phyloP scores from a whole-genome alignment of 2,329 filamentous ascomycete species.

The Colletotrichum sidae region DNA sequence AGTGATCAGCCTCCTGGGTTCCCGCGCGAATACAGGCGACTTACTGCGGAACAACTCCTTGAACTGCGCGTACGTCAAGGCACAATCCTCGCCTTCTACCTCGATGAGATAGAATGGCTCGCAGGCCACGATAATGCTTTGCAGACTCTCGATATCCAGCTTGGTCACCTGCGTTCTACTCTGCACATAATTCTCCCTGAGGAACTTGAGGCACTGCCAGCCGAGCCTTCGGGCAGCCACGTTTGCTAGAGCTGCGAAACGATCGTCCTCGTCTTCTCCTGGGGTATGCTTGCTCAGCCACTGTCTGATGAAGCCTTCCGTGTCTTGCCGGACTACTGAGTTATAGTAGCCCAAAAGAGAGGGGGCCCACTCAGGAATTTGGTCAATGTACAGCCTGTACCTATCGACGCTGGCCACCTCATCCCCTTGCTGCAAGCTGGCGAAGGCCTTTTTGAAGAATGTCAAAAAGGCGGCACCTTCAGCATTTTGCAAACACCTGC shows the following conservation, averaged over 20 bases:
- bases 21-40: constrained; percentile 37
- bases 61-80: constrained; percentile 43
- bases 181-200: constrained; percentile 59
- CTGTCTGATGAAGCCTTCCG: constrained; percentile 57
- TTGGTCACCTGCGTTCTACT: constrained; percentile 54
- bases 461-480: constrained; percentile 63
- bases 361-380: constrained; percentile 62
- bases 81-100: constrained; percentile 3
- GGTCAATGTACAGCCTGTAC: constrained; percentile 43
- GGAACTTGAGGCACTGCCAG: constrained; percentile 56
- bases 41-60: constrained; percentile 51
- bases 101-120: constrained; percentile 50
- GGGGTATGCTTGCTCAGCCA: constrained; percentile 46
- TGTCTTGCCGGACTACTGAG: constrained; percentile 51
- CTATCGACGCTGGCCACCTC: constrained; percentile 41
- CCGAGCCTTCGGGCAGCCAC: constrained; percentile 55
- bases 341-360: constrained; percentile 62
- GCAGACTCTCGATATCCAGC: constrained; percentile 55
- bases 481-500: constrained; percentile 55
- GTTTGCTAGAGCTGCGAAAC: constrained; percentile 46
- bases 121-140: constrained; percentile 57
- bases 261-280: constrained; percentile 46
- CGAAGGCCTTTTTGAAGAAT: constrained; percentile 50
- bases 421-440: constrained; percentile 44
- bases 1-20: constrained; percentile 1